phyloP scores from a whole-genome alignment of 345 rosid genomes.

The Syzygium aqueum region DNA sequence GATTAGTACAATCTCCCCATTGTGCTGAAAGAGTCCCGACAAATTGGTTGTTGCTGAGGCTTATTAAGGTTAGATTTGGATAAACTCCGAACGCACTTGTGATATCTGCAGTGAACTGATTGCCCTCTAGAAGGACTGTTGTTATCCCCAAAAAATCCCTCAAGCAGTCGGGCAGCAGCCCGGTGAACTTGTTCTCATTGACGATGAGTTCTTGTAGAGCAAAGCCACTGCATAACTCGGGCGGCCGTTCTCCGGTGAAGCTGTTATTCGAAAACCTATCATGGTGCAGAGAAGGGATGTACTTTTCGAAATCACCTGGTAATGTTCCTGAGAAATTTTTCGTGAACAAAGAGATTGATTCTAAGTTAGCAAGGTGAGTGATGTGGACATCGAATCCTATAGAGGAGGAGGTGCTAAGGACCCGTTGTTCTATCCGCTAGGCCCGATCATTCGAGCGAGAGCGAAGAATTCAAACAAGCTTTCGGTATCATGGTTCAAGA shows the following conservation, averaged over 20 bases:
- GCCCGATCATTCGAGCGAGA: no score
- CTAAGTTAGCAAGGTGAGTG: conserved; percentile 26
- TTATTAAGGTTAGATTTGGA: conserved; percentile 21
- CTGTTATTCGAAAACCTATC: conserved; percentile 53
- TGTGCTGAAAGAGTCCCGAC: conserved; percentile 34
- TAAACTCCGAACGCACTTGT: conserved; percentile 44
- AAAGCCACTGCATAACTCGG: conserved; percentile 39
- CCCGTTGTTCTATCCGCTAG: no score
- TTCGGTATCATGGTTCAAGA: no score
- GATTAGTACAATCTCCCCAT: conserved; percentile 56
- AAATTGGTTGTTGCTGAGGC: conserved; percentile 36
- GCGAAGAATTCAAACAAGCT: no score
- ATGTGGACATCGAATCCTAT: no score
- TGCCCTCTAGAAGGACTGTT: conserved; percentile 37
- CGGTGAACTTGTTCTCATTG: conserved; percentile 40
- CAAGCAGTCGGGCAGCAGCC: conserved; percentile 51
- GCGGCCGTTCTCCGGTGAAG: conserved; percentile 51
- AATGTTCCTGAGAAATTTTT: conserved; percentile 45
- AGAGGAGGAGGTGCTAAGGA: no score
- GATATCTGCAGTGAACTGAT: conserved; percentile 47
- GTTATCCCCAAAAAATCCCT: conserved; percentile 23
- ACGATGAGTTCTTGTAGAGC: conserved; percentile 22
- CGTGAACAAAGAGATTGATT: conserved; percentile 22
- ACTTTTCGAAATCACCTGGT: conserved; percentile 42
- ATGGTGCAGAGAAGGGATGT: conserved; percentile 15